Percentiles rank a stretch among this genome's conserved stretches.
These are phyloP conservation scores for Hypoxylon sp. DNA, from an alignment of 2,329 filamentous ascomycete genomes.

Conservation along the genomic window DNA sequence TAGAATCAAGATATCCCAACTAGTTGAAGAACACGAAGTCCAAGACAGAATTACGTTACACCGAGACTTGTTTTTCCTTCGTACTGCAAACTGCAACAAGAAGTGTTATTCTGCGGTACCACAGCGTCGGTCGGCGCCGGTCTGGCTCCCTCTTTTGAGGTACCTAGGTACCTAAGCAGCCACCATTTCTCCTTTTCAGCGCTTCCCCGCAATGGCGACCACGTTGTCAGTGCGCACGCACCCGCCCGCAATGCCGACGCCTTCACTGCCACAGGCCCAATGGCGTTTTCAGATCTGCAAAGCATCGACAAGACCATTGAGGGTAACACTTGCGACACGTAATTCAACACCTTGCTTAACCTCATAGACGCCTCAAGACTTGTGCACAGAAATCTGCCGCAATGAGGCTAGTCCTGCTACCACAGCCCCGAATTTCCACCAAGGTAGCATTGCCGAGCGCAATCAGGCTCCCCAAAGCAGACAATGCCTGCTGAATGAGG, in stretches of 20 bases:
- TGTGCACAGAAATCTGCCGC: background rate
- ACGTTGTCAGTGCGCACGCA: slow-evolving; percentile 2
- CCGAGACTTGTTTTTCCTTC: slow-evolving; percentile 1
- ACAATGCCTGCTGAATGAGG: slow-evolving; percentile 1
- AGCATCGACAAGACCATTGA: background rate
- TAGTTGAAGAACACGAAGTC: slow-evolving; percentile 30
- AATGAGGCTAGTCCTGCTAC: background rate
- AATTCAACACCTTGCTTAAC: slow-evolving; percentile 1
- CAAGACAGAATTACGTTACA: slow-evolving; percentile 41
- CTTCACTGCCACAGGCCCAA: slow-evolving; percentile 9
- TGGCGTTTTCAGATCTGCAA: slow-evolving; percentile 6
- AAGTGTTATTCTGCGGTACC: background rate
- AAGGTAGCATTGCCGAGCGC: background rate
- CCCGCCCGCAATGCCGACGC: slow-evolving; percentile 4
- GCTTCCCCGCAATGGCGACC: slow-evolving; percentile 11
- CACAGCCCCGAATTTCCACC: background rate
- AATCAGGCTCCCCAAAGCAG: background rate
- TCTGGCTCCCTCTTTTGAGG: background rate
- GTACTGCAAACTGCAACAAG: background rate
- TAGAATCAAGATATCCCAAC: slow-evolving; percentile 4
- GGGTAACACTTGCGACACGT: background rate
- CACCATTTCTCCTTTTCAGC: background rate
- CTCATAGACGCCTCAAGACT: background rate
- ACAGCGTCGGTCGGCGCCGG: slow-evolving; percentile 28
- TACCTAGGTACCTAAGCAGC: background rate